These are phyloP conservation scores for Isabelozyma pseudorhagii DNA, from an alignment of 805 yeast species.

Conservation along the genomic window DNA sequence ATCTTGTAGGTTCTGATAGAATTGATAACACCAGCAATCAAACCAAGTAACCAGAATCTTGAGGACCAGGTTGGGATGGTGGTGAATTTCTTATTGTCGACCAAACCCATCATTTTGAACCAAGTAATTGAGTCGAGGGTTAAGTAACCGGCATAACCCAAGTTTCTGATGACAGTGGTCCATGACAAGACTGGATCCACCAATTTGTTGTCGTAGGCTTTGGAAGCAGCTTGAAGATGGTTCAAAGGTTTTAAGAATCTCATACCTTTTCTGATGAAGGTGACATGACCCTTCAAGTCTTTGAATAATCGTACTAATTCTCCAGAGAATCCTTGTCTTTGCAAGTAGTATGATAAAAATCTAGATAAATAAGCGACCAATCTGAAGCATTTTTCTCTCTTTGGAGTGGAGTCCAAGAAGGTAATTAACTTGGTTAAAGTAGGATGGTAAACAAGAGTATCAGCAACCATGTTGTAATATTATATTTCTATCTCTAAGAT, in stretches of 20 bases:
- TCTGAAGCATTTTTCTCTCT: slow-evolving; percentile 80
- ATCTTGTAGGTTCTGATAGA: slow-evolving; percentile 54
- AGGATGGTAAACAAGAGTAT: slow-evolving; percentile 73
- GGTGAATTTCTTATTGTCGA: slow-evolving; percentile 45
- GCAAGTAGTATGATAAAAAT: slow-evolving; percentile 61
- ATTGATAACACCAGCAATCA: slow-evolving; percentile 59
- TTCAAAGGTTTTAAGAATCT: slow-evolving; percentile 79
- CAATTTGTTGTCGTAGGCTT: slow-evolving; percentile 67
- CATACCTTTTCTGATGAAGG: slow-evolving; percentile 76
- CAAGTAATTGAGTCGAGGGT: slow-evolving; percentile 62
- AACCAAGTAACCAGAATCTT: slow-evolving; percentile 75
- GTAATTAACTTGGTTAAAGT: slow-evolving; percentile 56
- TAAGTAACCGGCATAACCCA: slow-evolving; percentile 62
- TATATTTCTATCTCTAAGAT: background rate
- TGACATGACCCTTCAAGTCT: slow-evolving; percentile 58
- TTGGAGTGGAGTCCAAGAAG: slow-evolving; percentile 64
- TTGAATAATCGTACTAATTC: slow-evolving; percentile 48
- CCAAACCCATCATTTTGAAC: slow-evolving; percentile 56
- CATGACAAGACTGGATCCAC: slow-evolving; percentile 55
- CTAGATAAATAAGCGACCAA: slow-evolving; percentile 77
- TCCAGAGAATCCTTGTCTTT: slow-evolving; percentile 51
- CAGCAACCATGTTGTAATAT: slow-evolving; percentile 52
- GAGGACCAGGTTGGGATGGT: slow-evolving; percentile 56
- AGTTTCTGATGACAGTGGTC: slow-evolving; percentile 52
- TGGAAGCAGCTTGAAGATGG: slow-evolving; percentile 66